These are phyloP conservation scores for Fraxinus americana DNA, from an alignment of 257 asterid genomes.

Conservation along the genomic window DNA sequence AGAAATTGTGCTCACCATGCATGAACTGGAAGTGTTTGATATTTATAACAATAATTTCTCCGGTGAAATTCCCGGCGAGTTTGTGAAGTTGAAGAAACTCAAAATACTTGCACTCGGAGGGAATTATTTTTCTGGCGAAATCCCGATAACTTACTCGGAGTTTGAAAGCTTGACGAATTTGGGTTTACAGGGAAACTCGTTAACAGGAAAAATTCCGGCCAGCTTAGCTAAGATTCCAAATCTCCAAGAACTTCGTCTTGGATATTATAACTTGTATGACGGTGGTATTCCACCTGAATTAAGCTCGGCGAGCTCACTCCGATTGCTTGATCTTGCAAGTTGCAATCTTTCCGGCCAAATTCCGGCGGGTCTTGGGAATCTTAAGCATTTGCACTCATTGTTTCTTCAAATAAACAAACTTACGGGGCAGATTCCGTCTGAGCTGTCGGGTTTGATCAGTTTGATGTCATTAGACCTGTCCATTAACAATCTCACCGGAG, in stretches of 20 bases:
- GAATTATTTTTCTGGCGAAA: constrained; percentile 67
- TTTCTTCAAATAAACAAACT: constrained; percentile 73
- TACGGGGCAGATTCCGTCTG: constrained; percentile 68
- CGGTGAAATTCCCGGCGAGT: constrained; percentile 64
- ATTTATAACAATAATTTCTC: constrained; percentile 68
- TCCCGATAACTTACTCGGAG: constrained; percentile 68
- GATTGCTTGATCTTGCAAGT: constrained; percentile 58
- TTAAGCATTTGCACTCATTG: constrained; percentile 62
- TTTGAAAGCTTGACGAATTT: constrained; percentile 54
- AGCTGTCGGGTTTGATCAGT: constrained; percentile 61
- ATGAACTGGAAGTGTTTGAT: constrained; percentile 56
- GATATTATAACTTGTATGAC: constrained; percentile 60
- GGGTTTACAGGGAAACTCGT: constrained; percentile 61
- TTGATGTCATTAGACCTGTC: constrained; percentile 79
- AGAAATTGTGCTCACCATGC: constrained; percentile 41
- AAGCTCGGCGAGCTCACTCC: constrained; percentile 50
- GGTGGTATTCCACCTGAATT: constrained; percentile 92
- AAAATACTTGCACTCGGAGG: constrained; percentile 56
- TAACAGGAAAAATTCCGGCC: constrained; percentile 70
- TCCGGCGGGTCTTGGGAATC: constrained; percentile 68
- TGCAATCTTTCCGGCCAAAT: constrained; percentile 78
- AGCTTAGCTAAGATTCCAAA: constrained; percentile 59
- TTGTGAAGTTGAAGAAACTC: constrained; percentile 49
- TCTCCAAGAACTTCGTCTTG: constrained; percentile 60
- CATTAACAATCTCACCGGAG: constrained; percentile 61